Percentiles rank a stretch among this genome's conserved stretches.
These are phyloP conservation scores for Termitomyces sp. DNA, from an alignment of 768 basidiomycete species.

Conservation along the genomic window DNA sequence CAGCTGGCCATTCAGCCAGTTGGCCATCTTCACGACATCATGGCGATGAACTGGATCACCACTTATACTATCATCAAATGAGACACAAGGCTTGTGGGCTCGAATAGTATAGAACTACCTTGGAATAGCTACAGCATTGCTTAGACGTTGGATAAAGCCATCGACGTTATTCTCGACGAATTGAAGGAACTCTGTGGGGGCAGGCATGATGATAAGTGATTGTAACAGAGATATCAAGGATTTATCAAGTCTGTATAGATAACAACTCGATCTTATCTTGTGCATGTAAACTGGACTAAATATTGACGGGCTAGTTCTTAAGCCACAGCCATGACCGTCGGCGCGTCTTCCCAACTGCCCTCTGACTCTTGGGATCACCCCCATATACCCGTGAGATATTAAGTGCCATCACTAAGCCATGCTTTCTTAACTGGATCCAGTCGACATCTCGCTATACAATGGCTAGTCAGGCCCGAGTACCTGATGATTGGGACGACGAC, in stretches of 20 bases:
- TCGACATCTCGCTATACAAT: slow-evolving; percentile 10
- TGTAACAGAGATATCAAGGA: not conserved
- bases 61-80: slow-evolving; percentile 43
- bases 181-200: slow-evolving; percentile 40
- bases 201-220: slow-evolving; percentile 31
- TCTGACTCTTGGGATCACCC: slow-evolving; percentile 17
- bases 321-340: slow-evolving; percentile 7
- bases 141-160: slow-evolving; percentile 71
- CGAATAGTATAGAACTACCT: slow-evolving; percentile 33
- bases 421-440: slow-evolving; percentile 3
- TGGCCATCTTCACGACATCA: slow-evolving; percentile 82
- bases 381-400: slow-evolving; percentile 10
- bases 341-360: slow-evolving; percentile 12
- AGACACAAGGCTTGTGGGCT: not conserved
- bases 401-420: not conserved
- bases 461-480: slow-evolving; percentile 7
- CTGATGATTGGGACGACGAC: slow-evolving; percentile 26
- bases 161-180: slow-evolving; percentile 66
- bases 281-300: slow-evolving; percentile 5
- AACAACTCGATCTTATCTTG: slow-evolving; percentile 7
- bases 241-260: too few species aligned
- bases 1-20: slow-evolving; percentile 74
- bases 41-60: slow-evolving; percentile 65
- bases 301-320: not conserved
- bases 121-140: slow-evolving; percentile 80